Evolutionary conservation across 2,329 filamentous ascomycete species (phyloP).

Genomic region (Dendrostoma leiphaemia): DNA sequence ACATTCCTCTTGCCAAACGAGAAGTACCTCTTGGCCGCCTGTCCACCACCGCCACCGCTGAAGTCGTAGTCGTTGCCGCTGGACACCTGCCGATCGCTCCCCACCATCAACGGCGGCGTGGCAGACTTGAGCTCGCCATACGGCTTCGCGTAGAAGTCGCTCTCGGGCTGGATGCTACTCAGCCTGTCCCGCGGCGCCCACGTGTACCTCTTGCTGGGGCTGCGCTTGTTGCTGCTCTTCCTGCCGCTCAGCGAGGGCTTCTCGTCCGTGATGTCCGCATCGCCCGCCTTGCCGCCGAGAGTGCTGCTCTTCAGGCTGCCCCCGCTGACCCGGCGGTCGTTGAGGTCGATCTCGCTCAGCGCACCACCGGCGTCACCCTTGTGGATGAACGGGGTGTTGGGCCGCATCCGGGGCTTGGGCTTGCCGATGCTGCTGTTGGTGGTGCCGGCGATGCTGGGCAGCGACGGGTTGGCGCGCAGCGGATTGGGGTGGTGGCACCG

Average conservation of each 20-base stretch:
- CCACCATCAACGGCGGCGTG: slow-evolving; percentile 54
- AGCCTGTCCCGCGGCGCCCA: slow-evolving; percentile 31
- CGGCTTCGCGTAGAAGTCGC: slow-evolving; percentile 51
- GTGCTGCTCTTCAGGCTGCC: slow-evolving; percentile 47
- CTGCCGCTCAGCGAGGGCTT: slow-evolving; percentile 2
- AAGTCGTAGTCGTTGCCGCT: slow-evolving; percentile 55
- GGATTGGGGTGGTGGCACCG: slow-evolving; percentile 49
- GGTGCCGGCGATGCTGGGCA: slow-evolving; percentile 7
- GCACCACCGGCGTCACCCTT: slow-evolving; percentile 28
- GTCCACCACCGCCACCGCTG: slow-evolving; percentile 19
- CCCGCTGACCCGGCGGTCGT: slow-evolving; percentile 40
- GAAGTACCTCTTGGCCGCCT: slow-evolving; percentile 22
- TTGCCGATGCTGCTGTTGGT: slow-evolving; percentile 12
- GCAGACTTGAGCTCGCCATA: slow-evolving; percentile 56
- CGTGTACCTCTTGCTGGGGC: slow-evolving; percentile 12
- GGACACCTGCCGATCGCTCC: slow-evolving; percentile 51
- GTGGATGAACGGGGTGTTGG: slow-evolving; percentile 31
- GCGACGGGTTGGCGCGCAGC: slow-evolving; percentile 49
- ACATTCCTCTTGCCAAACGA: slow-evolving; percentile 56
- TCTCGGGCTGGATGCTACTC: slow-evolving; percentile 49
- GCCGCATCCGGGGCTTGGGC: slow-evolving; percentile 16
- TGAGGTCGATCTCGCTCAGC: slow-evolving; percentile 45
- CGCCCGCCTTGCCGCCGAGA: slow-evolving; percentile 9
- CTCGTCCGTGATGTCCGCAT: slow-evolving; percentile 3
- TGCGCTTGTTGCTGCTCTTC: slow-evolving; percentile 2